Evolutionary conservation across 1,284 basidiomycete genomes (phyloP).

Genomic region (Hortiboletus rubellus): DNA sequence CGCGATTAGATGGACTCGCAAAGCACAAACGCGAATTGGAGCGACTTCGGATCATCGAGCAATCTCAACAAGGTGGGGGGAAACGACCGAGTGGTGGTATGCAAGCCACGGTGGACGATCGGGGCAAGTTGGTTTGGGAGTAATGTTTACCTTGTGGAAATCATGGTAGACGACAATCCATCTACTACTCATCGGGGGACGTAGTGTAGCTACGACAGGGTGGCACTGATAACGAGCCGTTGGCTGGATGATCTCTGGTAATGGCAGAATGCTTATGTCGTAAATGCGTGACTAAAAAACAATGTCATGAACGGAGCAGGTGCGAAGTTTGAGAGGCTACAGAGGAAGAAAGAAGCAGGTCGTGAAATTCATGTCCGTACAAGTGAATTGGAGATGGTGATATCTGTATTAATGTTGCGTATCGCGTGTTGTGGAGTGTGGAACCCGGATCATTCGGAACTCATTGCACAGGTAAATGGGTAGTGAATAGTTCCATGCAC

Average conservation of each 20-base stretch:
- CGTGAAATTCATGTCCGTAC: conserved; percentile 22
- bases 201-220: conserved; percentile 14
- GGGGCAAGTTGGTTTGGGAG: conserved; percentile 59
- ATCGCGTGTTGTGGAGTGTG: conserved; percentile 17
- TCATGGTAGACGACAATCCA: conserved; percentile 14
- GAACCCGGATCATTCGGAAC: conserved; percentile 11
- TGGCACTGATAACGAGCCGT: too few species aligned
- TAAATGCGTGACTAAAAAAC: conserved; percentile 21
- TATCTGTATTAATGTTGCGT: conserved; percentile 3
- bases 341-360: conserved; percentile 2
- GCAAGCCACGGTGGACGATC: conserved; percentile 50
- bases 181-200: conserved; percentile 18
- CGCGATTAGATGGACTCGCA: conserved; percentile 51
- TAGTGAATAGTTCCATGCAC: conserved; percentile 5
- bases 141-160: conserved; percentile 20
- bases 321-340: conserved; percentile 12
- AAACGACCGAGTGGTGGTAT: conserved; percentile 54
- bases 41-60: conserved; percentile 50
- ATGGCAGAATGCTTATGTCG: conserved; percentile 22
- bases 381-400: conserved; percentile 15
- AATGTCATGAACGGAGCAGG: conserved; percentile 4
- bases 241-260: conserved; percentile 9
- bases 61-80: conserved; percentile 36
- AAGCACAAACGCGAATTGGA: conserved; percentile 64
- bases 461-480: not conserved